phyloP scores from a whole-genome alignment of 331 rosid genomes.

The Acacia pycnantha region DNA sequence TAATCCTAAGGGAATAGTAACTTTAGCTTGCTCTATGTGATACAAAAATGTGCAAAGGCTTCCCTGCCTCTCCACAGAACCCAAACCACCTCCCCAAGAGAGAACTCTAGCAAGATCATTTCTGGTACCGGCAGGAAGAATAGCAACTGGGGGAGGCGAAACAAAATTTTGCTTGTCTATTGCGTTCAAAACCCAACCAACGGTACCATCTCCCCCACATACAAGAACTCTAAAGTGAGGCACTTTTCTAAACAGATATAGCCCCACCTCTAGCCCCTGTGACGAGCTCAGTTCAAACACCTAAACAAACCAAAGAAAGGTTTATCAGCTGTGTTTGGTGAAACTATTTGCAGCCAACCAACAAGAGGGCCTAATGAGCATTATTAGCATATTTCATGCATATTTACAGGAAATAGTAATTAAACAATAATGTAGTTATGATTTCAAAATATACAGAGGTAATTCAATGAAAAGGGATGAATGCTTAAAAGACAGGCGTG shows the following conservation, averaged over 20 bases:
- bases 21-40: slow-evolving; percentile 92
- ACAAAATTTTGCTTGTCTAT: slow-evolving; percentile 91
- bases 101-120: slow-evolving; percentile 98
- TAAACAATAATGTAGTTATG: not conserved
- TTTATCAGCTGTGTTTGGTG: slow-evolving; percentile 10
- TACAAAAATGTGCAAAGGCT: slow-evolving; percentile 91
- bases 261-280: slow-evolving; percentile 90
- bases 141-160: slow-evolving; percentile 99
- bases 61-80: slow-evolving; percentile 97
- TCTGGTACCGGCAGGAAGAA: slow-evolving; percentile 99
- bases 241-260: slow-evolving; percentile 89
- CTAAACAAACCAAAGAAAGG: slow-evolving; percentile 44
- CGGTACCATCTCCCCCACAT: slow-evolving; percentile 99
- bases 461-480: slow-evolving; percentile 10
- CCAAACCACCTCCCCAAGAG: slow-evolving; percentile 99
- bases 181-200: slow-evolving; percentile 94
- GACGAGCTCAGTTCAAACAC: slow-evolving; percentile 88
- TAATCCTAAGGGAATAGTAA: slow-evolving; percentile 58
- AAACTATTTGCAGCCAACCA: slow-evolving; percentile 15
- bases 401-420: slow-evolving; percentile 21
- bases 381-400: slow-evolving; percentile 12
- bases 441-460: not conserved
- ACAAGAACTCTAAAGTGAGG: slow-evolving; percentile 92
- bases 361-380: not conserved
- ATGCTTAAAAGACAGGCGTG: slow-evolving; percentile 1